Base-by-base conservation (phyloP, 2,329 filamentous ascomycete species). In the Hymenoscyphus infarciens region DNA sequence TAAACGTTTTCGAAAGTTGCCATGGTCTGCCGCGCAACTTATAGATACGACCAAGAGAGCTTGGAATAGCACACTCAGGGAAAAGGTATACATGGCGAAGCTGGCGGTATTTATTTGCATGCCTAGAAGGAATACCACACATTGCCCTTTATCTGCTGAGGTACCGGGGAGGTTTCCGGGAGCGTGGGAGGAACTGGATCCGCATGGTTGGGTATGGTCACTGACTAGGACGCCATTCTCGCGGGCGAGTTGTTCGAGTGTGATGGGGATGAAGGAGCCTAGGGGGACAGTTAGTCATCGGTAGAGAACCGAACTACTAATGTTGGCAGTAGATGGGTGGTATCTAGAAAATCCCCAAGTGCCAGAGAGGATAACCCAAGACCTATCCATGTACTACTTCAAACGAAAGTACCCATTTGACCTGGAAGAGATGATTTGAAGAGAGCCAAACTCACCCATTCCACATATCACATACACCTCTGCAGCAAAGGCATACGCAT, bases 21-120 rank as follows among this genome's bases (percentile, higher is more conserved):
- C 95, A 76, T 98, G 94, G 75, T 99, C 95, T 62, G 95, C 95
- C 7, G 94, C 93, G 61, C 91, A 95, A 72, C 92, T 97, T 81
- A 99, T 97, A 73, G 92, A 96, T 67, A 99, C 92, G 53, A 99
- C 96, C 33, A 98, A 79, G 31, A 98, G 77, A 1, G 93, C 90
- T 75, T 99, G 95, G 11, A 97, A 76, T 22, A 97, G 77, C 1
- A 99, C 95, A 74, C 91, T 96, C 72, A 96, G 81, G 63, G 92
- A 96, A 77, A 99, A 99, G 1, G 92, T 97, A 77, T 98, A 98
- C 92, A 98, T 96, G 74, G 92, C 94, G 75, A 98, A 97, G 75
- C 91, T 96, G 39, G 94, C 93, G 0, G 94, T 97, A 76, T 98
- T 98, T 78, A 99, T 88, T 72, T 96, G 88, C 64, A 90, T 76